A percentile compares a stretch with the other conserved stretches of the same genome.
These are phyloP conservation scores for Hygrophorus russula DNA, from an alignment of 768 basidiomycete genomes.

Conservation along the genomic window DNA sequence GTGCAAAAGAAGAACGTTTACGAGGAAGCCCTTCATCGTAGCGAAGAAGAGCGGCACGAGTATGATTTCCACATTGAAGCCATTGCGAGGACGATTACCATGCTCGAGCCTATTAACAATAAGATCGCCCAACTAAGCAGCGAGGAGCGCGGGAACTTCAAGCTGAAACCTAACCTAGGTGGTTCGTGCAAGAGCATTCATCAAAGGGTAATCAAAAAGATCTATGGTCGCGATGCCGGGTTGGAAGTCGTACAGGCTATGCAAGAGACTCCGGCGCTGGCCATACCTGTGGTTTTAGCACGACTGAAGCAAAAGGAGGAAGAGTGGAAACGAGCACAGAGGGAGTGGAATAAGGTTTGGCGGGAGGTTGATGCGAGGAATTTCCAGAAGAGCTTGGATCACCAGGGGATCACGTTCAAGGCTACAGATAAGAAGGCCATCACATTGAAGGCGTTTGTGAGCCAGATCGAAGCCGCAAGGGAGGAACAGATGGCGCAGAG, in stretches of 20 bases:
- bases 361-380: constrained; percentile 92
- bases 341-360: constrained; percentile 99
- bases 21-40: constrained; percentile 92
- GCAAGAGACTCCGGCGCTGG: constrained; percentile 83
- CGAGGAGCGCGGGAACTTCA: constrained; percentile 74
- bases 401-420: constrained; percentile 88
- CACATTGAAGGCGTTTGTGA: constrained; percentile 64
- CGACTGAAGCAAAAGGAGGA: constrained; percentile 95
- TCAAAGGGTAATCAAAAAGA: constrained; percentile 90
- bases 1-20: constrained; percentile 91
- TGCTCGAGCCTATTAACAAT: constrained; percentile 85
- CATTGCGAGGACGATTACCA: constrained; percentile 77
- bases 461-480: constrained; percentile 74
- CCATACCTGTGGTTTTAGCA: constrained; percentile 82
- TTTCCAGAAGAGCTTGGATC: constrained; percentile 87
- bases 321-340: constrained; percentile 94
- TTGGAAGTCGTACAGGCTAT: constrained; percentile 75
- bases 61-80: constrained; percentile 99
- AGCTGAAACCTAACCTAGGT: constrained; percentile 81
- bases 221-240: constrained; percentile 84
- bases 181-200: constrained; percentile 86
- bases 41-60: constrained; percentile 96
- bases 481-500: constrained; percentile 74
- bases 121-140: constrained; percentile 70
- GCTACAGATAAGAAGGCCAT: constrained; percentile 79